Evolutionary conservation across 2,329 filamentous ascomycete species (phyloP).

Genomic region (Alternaria angustiovoidea): DNA sequence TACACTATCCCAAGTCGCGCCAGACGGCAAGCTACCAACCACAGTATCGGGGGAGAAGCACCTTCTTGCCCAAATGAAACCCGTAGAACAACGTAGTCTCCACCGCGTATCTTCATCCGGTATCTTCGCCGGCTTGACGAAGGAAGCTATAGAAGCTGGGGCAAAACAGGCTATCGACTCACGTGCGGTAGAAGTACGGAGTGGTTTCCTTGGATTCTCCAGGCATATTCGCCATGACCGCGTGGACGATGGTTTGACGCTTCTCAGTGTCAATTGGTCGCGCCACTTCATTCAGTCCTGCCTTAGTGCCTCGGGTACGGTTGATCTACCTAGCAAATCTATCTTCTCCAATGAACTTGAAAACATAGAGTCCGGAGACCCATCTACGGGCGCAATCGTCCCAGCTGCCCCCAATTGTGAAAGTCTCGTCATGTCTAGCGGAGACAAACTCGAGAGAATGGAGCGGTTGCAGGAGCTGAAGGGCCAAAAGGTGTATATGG

Average conservation of each 20-base stretch:
- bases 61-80: slow-evolving; percentile 48
- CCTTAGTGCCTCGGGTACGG: slow-evolving; percentile 19
- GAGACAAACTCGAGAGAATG: slow-evolving; percentile 51
- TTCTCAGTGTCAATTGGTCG: slow-evolving; percentile 61
- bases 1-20: slow-evolving; percentile 42
- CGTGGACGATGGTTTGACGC: slow-evolving; percentile 29
- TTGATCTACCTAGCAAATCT: background rate
- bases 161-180: slow-evolving; percentile 38
- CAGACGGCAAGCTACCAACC: slow-evolving; percentile 35
- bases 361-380: slow-evolving; percentile 16
- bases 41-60: slow-evolving; percentile 47
- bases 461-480: slow-evolving; percentile 15
- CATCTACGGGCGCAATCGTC: slow-evolving; percentile 30
- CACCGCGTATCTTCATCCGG: slow-evolving; percentile 49
- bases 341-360: slow-evolving; percentile 38
- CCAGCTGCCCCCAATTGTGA: slow-evolving; percentile 9
- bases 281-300: slow-evolving; percentile 51
- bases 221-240: slow-evolving; percentile 20
- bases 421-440: slow-evolving; percentile 46
- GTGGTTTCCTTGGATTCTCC: slow-evolving; percentile 48
- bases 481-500: slow-evolving; percentile 52
- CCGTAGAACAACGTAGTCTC: slow-evolving; percentile 53
- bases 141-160: slow-evolving; percentile 36
- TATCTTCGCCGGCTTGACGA: slow-evolving; percentile 52
- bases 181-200: slow-evolving; percentile 47